A percentile compares a stretch with the other conserved stretches of the same genome.
Conservation (phyloP, 768 basidiomycete genomes). For the Trichaptum fuscoviolaceum region DNA sequence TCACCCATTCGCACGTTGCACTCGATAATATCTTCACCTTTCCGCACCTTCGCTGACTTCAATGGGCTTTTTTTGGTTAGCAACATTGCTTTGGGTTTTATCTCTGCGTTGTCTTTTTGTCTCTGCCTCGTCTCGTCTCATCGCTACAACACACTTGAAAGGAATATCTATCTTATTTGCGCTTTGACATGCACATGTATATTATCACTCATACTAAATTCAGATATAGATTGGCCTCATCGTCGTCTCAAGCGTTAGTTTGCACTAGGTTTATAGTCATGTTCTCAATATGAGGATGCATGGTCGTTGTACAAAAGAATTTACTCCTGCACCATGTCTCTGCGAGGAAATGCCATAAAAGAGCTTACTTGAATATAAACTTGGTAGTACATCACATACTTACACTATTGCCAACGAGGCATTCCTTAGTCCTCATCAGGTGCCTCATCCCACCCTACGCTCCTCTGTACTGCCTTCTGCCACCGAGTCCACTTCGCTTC, state of each 20-base stretch:
- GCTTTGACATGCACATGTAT: neutral
- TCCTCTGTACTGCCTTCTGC: constrained; percentile 85
- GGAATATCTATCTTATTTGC: neutral
- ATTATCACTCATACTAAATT: neutral
- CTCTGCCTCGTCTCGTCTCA: neutral
- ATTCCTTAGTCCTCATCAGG: constrained; percentile 18
- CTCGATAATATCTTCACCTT: neutral
- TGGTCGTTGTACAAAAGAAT: too few relatives aligned
- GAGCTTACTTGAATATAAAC: too few relatives aligned
- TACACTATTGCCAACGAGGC: too few relatives aligned
- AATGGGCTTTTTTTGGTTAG: neutral
- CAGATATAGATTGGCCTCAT: neutral
- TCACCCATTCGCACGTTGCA: neutral
- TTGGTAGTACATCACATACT: too few relatives aligned
- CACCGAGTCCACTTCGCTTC: constrained; percentile 71
- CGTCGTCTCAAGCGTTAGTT: too few relatives aligned
- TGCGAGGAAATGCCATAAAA: too few relatives aligned
- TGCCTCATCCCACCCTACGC: constrained; percentile 74
- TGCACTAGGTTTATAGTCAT: too few relatives aligned
- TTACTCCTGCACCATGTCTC: too few relatives aligned
- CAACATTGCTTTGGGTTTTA: neutral
- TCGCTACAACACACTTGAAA: neutral
- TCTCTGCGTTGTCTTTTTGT: neutral
- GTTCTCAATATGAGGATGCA: too few relatives aligned
- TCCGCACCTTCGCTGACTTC: neutral